These are phyloP conservation scores for Schizophyllum amplum DNA, from an alignment of 1,284 basidiomycete genomes.

Conservation along the genomic window DNA sequence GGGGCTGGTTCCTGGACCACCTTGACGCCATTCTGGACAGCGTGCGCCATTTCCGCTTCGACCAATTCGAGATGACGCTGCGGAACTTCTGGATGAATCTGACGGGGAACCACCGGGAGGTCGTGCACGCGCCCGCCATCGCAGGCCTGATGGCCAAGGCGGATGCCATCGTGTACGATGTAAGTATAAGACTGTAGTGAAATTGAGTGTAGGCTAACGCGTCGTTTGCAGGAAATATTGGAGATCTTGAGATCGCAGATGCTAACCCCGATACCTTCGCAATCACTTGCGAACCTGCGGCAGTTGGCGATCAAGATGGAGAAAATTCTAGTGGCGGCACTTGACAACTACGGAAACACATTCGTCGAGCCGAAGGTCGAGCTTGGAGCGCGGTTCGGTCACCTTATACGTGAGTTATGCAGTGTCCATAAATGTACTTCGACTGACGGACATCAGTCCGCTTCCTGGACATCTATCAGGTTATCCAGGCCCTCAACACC, in stretches of 20 bases:
- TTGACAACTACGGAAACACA: slow-evolving; percentile 79
- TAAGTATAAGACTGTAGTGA: slow-evolving; percentile 29
- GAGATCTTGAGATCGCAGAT: slow-evolving; percentile 78
- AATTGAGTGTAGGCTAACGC: slow-evolving; percentile 4
- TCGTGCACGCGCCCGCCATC: slow-evolving; percentile 80
- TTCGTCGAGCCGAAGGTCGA: slow-evolving; percentile 88
- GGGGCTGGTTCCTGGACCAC: slow-evolving; percentile 83
- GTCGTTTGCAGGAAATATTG: slow-evolving; percentile 62
- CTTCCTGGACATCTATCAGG: slow-evolving; percentile 84
- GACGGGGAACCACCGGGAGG: slow-evolving; percentile 67
- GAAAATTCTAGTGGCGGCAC: slow-evolving; percentile 71
- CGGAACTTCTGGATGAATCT: slow-evolving; percentile 76
- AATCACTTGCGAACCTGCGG: slow-evolving; percentile 62
- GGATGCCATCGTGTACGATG: slow-evolving; percentile 83
- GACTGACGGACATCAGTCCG: slow-evolving; percentile 44
- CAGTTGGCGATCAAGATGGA: slow-evolving; percentile 88
- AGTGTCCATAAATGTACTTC: slow-evolving; percentile 6
- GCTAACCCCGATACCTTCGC: slow-evolving; percentile 64
- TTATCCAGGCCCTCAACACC: slow-evolving; percentile 78
- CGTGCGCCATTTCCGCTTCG: slow-evolving; percentile 69
- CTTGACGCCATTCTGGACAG: slow-evolving; percentile 71
- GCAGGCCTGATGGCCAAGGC: slow-evolving; percentile 83
- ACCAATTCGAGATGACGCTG: slow-evolving; percentile 80
- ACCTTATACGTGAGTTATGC: slow-evolving; percentile 67
- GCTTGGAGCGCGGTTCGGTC: slow-evolving; percentile 79